Percentiles rank a stretch among this genome's conserved stretches.
Evolutionary conservation across 2,329 filamentous ascomycete genomes (phyloP).

Genomic region (Curvularia eragrostidis): DNA sequence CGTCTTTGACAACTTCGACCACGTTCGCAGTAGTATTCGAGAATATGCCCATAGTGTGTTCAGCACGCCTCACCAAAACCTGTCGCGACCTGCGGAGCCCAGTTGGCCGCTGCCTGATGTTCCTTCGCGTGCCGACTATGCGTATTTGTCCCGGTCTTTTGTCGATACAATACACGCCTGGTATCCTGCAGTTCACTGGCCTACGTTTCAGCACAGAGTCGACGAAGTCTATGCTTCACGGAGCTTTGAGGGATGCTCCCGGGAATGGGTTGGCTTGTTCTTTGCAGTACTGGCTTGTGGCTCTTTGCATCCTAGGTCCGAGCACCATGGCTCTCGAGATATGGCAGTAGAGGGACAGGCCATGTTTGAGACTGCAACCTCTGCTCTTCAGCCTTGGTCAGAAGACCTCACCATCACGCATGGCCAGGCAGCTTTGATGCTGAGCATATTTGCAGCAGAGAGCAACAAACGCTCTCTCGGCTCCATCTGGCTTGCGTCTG

Average conservation of each 20-base stretch:
- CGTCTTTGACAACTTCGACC: constrained; percentile 71
- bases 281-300: constrained; percentile 86
- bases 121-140: constrained; percentile 72
- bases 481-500: constrained; percentile 83
- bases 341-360: constrained; percentile 64
- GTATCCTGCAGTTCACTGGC: constrained; percentile 88
- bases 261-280: constrained; percentile 79
- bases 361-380: constrained; percentile 74
- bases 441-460: constrained; percentile 82
- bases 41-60: constrained; percentile 79
- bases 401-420: constrained; percentile 79
- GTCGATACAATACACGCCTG: constrained; percentile 77
- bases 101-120: constrained; percentile 65
- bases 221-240: constrained; percentile 76
- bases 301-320: constrained; percentile 71
- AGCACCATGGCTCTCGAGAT: constrained; percentile 61
- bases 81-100: constrained; percentile 53
- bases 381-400: constrained; percentile 79
- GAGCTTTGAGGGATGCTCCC: constrained; percentile 65
- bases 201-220: constrained; percentile 76
- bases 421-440: constrained; percentile 73
- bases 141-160: constrained; percentile 77
- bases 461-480: constrained; percentile 85
- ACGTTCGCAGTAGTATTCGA: constrained; percentile 74
- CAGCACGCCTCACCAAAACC: constrained; percentile 71